phyloP scores from a whole-genome alignment of 352 stramenopile species.

The Phytophthora hybrid region DNA sequence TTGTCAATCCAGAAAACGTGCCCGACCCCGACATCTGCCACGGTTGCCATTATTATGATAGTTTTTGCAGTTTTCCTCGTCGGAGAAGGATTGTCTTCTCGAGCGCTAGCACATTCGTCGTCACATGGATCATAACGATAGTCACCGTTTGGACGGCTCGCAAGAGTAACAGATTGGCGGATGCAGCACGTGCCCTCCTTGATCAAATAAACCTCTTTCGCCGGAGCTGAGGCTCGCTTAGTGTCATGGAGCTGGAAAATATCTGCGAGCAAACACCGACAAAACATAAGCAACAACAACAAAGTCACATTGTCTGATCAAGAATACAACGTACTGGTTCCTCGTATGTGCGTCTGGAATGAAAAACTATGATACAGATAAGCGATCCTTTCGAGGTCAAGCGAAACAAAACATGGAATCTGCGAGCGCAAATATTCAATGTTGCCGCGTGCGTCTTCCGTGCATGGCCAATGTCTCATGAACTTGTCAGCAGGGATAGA shows the following conservation, averaged over 20 bases:
- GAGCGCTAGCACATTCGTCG: neutral
- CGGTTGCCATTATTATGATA: conserved; percentile 53
- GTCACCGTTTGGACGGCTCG: neutral
- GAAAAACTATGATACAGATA: conserved; percentile 64
- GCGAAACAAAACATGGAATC: conserved; percentile 50
- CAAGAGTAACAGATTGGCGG: conserved; percentile 38
- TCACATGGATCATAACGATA: conserved; percentile 6
- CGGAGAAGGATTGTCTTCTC: neutral
- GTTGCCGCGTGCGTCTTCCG: conserved; percentile 39
- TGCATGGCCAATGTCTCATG: conserved; percentile 51
- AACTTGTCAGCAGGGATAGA: conserved; percentile 63
- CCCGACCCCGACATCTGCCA: conserved; percentile 58
- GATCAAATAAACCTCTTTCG: conserved; percentile 50
- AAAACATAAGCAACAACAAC: conserved; percentile 6
- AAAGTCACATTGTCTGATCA: neutral
- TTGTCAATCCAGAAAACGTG: conserved; percentile 70
- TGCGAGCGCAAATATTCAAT: conserved; percentile 60
- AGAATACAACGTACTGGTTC: conserved; percentile 45
- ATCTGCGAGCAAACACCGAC: conserved; percentile 26
- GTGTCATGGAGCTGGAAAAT: conserved; percentile 49
- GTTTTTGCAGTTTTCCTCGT: conserved; percentile 7
- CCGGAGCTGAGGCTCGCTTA: neutral
- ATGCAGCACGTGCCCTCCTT: conserved; percentile 67
- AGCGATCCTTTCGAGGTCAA: conserved; percentile 65
- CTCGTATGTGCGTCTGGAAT: conserved; percentile 51